These are phyloP conservation scores for Dactylellina leptospora DNA, from an alignment of 2,329 filamentous ascomycete genomes.

Conservation along the genomic window DNA sequence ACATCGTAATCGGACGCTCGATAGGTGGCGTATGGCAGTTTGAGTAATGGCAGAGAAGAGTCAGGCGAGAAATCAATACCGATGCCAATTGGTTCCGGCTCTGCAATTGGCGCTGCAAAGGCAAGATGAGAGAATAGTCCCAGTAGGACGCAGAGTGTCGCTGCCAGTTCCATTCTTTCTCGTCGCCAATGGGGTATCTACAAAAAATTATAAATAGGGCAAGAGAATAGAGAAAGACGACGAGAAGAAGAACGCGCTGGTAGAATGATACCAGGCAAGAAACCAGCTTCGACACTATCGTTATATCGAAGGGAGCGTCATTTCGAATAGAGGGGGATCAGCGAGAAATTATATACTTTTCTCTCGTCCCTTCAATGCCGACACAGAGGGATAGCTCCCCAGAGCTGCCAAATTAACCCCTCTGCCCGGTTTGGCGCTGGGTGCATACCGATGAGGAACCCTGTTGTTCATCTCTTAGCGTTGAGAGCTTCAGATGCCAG, in stretches of 20 bases:
- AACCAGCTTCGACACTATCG: slow-evolving; percentile 41
- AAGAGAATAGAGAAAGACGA: background rate
- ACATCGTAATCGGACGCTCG: slow-evolving; percentile 58
- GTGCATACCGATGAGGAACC: slow-evolving; percentile 40
- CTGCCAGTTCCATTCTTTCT: slow-evolving; percentile 20
- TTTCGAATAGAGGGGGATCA: slow-evolving; percentile 26
- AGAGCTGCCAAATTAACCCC: slow-evolving; percentile 49
- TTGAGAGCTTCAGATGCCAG: slow-evolving; percentile 43
- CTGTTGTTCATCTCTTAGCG: slow-evolving; percentile 31
- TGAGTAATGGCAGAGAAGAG: slow-evolving; percentile 58
- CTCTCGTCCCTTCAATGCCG: slow-evolving; percentile 11
- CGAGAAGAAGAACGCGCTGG: slow-evolving; percentile 14
- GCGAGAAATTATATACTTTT: slow-evolving; percentile 51
- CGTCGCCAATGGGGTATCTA: slow-evolving; percentile 1
- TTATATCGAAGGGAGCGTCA: slow-evolving; percentile 11
- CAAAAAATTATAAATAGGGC: slow-evolving; percentile 9
- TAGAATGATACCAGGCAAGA: slow-evolving; percentile 21
- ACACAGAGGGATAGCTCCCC: background rate
- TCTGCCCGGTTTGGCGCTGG: slow-evolving; percentile 8
- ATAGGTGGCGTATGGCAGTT: slow-evolving; percentile 59
- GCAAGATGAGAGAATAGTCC: slow-evolving; percentile 19
- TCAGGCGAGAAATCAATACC: slow-evolving; percentile 54
- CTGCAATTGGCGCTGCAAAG: slow-evolving; percentile 30
- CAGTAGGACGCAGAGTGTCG: slow-evolving; percentile 27
- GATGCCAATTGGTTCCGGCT: slow-evolving; percentile 36